These are phyloP conservation scores for Diaporthe ampelina DNA, from an alignment of 2,329 filamentous ascomycete species.

Conservation along the genomic window DNA sequence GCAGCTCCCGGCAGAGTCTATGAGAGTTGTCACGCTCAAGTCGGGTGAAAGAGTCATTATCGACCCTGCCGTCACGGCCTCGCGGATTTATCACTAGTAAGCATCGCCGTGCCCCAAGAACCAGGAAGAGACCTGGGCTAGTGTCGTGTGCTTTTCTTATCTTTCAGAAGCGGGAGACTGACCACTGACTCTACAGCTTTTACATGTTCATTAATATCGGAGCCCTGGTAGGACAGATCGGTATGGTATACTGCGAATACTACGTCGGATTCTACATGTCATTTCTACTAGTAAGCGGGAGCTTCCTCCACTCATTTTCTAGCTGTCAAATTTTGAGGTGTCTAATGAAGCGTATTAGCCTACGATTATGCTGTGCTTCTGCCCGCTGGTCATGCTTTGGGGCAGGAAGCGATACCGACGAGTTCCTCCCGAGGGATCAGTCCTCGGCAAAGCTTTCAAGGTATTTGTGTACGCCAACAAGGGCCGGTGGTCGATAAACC, in stretches of 20 bases:
- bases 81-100: slow-evolving; percentile 72
- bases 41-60: slow-evolving; percentile 75
- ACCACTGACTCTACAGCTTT: neutral
- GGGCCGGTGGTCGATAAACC: slow-evolving; percentile 78
- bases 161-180: no score
- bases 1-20: slow-evolving; percentile 70
- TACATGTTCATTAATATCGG: slow-evolving; percentile 69
- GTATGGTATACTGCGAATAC: slow-evolving; percentile 74
- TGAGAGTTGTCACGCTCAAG: slow-evolving; percentile 64
- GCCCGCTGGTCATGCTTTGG: slow-evolving; percentile 67
- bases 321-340: no score
- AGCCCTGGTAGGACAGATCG: slow-evolving; percentile 65
- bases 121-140: no score
- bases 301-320: no score
- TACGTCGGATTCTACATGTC: slow-evolving; percentile 76
- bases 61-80: slow-evolving; percentile 73
- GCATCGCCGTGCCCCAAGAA: no score
- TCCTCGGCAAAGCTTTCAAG: slow-evolving; percentile 70
- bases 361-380: slow-evolving; percentile 68
- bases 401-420: slow-evolving; percentile 65
- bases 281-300: slow-evolving; percentile 57
- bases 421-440: slow-evolving; percentile 70
- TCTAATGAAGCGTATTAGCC: slow-evolving; percentile 50
- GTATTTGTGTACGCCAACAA: slow-evolving; percentile 70
- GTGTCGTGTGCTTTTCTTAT: no score